Conservation (phyloP, 257 asterid species). For the Solanum corneliomulleri region DNA sequence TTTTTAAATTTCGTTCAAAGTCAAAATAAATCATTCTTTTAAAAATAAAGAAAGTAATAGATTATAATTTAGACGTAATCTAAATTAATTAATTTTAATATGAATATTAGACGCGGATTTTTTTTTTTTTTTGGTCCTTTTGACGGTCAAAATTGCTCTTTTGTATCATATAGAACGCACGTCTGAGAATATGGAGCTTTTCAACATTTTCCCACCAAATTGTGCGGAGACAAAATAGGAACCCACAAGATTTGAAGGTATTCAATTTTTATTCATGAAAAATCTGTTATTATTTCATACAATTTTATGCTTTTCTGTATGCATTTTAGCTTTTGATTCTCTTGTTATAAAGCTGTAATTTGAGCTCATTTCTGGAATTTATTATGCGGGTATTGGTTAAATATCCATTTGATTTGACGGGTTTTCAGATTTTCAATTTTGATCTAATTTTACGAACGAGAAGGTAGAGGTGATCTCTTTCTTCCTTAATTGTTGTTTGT, state of each 20-base stretch:
- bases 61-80: no score
- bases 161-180: background rate
- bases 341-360: background rate
- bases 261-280: background rate
- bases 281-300: background rate
- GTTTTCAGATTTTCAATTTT: background rate
- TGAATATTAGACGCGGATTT: no score
- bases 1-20: no score
- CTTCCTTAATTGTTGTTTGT: background rate
- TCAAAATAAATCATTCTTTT: no score
- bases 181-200: background rate
- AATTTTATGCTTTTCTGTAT: background rate
- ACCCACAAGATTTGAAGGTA: background rate
- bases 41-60: no score
- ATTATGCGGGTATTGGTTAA: background rate
- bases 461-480: background rate
- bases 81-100: no score
- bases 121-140: no score
- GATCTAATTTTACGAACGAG: background rate
- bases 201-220: background rate
- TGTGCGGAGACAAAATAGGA: background rate
- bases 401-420: background rate
- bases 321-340: background rate
- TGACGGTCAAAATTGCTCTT: background rate
- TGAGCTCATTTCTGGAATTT: background rate